Percentiles rank a stretch among this genome's conserved stretches.
phyloP scores from a whole-genome alignment of 2,329 filamentous ascomycete genomes.

The Scytalidium lignicola region DNA sequence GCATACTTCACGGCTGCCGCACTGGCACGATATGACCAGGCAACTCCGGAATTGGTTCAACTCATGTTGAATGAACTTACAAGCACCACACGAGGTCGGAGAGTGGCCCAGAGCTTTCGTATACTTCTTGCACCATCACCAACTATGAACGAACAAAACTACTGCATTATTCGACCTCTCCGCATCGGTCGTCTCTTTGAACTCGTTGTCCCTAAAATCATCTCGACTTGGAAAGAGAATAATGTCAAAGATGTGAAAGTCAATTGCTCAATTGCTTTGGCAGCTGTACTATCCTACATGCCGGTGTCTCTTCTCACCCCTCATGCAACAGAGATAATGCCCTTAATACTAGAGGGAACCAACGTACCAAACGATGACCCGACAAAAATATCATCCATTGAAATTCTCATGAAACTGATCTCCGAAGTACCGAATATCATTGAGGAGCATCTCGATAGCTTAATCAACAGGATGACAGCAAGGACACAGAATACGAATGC shows the following conservation, averaged over 20 bases:
- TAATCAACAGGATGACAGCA: conserved; percentile 24
- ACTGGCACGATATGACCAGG: conserved; percentile 16
- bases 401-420: conserved; percentile 13
- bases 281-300: conserved; percentile 20
- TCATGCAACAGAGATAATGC: conserved; percentile 14
- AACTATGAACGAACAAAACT: conserved; percentile 23
- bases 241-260: conserved; percentile 10
- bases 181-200: conserved; percentile 18
- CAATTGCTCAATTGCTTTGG: conserved; percentile 24
- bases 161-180: conserved; percentile 21
- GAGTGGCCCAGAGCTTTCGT: conserved; percentile 21
- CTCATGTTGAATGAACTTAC: conserved; percentile 14
- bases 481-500: conserved; percentile 22
- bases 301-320: conserved; percentile 8
- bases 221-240: conserved; percentile 11
- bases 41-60: conserved; percentile 10
- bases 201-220: conserved; percentile 10
- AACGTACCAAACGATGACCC: conserved; percentile 18
- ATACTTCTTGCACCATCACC: conserved; percentile 21
- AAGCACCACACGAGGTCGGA: conserved; percentile 2
- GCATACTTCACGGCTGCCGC: conserved; percentile 23
- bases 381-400: conserved; percentile 20
- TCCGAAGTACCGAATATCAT: conserved; percentile 10
- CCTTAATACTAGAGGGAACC: conserved; percentile 20
- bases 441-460: conserved; percentile 20